These are phyloP conservation scores for Cercis canadensis DNA, from an alignment of 306 rosid species.

Conservation along the genomic window DNA sequence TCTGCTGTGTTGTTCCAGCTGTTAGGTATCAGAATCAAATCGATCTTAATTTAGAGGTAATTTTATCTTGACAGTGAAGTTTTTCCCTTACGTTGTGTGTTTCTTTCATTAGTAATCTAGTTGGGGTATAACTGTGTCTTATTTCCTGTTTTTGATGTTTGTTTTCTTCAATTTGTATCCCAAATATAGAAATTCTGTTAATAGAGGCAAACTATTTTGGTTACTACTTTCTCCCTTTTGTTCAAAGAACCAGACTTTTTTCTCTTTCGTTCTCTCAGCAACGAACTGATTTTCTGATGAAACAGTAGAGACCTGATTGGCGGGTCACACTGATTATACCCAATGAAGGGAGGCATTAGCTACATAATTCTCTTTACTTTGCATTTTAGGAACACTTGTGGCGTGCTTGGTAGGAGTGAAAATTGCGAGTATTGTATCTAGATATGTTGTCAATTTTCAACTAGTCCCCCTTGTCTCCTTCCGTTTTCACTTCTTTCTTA, in stretches of 20 bases:
- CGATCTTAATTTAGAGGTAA: constrained; percentile 29
- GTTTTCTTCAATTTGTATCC: constrained; percentile 26
- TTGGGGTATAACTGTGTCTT: not conserved
- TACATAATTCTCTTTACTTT: not conserved
- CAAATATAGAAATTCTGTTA: constrained; percentile 4
- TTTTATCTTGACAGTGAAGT: not conserved
- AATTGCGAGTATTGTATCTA: not conserved
- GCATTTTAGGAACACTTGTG: constrained; percentile 20
- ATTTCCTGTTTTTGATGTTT: not conserved
- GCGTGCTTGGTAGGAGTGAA: not conserved
- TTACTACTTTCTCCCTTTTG: constrained; percentile 11
- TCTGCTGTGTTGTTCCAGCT: not conserved
- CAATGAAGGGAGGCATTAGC: not conserved
- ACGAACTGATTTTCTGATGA: no score
- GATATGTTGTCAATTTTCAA: not conserved
- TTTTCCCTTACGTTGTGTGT: not conserved
- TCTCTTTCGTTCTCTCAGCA: no score
- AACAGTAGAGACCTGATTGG: no score
- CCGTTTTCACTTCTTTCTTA: constrained; percentile 1
- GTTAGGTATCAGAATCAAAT: not conserved
- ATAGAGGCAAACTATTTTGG: not conserved
- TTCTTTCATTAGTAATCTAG: no score
- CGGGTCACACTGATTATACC: no score
- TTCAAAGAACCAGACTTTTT: not conserved
- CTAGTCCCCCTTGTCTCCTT: not conserved